Base-by-base conservation (phyloP, 2,329 filamentous ascomycete genomes). In the Diplodia corticola region DNA sequence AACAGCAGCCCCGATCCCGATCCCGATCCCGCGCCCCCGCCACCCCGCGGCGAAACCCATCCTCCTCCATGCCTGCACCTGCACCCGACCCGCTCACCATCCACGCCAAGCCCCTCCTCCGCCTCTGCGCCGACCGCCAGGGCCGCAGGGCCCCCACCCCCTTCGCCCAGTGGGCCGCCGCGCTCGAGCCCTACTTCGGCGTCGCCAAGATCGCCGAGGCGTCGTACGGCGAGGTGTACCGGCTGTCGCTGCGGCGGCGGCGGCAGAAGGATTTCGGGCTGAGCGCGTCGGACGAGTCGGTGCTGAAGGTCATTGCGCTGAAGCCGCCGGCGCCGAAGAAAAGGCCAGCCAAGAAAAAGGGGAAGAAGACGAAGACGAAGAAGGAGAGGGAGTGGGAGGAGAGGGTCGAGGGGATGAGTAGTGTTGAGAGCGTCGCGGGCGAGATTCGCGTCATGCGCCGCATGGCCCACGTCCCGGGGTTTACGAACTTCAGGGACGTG, bases 181-280 rank as follows among this genome's bases (percentile, higher is more conserved):
- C 77, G 55, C 73, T 83, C 12, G 75, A 77, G 15, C 72, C 74
- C 5, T 75, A 80, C 66, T 84, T 84, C 69, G 73, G 80, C 44
- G 80, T 89, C 48, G 78, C 80, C 9, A 90, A 90, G 70, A 84
- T 90, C 40, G 87, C 86, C 9, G 87, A 90, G 73, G 88, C 88
- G 1, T 88, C 86, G 0, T 90, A 88, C 71, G 86, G 86, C 64
- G 87, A 89, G 71, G 87, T 90, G 3, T 89, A 88, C 73, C 85
- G 86, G 13, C 76, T 89, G 67, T 81, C 79, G 7, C 73, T 80
- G 2, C 85, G 86, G 13, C 76, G 88, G 67, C 81, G 78, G 6
- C 73, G 80, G 2, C 72, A 73, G 48, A 66, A 70, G 5, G 67
- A 69, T 4, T 37, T 64, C 35, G 72, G 71, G 15, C 70, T 77